Evolutionary conservation across 2,329 filamentous ascomycete genomes (phyloP).

Genomic region (Coniochaeta sp.): DNA sequence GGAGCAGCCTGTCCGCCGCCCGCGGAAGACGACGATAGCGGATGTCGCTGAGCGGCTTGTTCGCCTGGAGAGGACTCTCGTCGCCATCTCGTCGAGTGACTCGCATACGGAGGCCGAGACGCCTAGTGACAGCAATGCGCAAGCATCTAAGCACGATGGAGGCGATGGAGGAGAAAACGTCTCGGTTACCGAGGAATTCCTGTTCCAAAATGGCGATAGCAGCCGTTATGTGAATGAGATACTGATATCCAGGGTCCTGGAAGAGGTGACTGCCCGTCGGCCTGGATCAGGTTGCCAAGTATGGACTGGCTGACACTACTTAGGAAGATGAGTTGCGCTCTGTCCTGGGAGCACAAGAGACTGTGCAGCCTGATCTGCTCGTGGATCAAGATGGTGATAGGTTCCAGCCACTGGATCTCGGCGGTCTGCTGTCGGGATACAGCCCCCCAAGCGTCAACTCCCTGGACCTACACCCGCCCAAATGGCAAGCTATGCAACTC

Average conservation of each 20-base stretch:
- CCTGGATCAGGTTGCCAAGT: no score
- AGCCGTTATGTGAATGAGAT: constrained; percentile 17
- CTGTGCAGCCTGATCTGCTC: background rate
- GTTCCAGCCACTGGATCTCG: constrained; percentile 5
- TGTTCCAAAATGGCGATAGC: constrained; percentile 9
- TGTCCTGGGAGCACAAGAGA: constrained; percentile 5
- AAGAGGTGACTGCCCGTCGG: constrained; percentile 8
- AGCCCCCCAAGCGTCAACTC: background rate
- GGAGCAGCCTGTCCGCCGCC: constrained; percentile 6
- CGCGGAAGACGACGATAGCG: constrained; percentile 14
- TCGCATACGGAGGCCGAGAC: background rate
- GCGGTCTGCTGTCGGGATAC: constrained; percentile 4
- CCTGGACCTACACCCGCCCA: constrained; percentile 8
- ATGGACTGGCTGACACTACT: background rate
- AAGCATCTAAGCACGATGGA: background rate
- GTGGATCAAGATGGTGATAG: background rate
- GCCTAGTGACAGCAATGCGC: background rate
- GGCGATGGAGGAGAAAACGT: background rate
- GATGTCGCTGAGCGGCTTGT: constrained; percentile 15
- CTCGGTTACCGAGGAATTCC: constrained; percentile 7
- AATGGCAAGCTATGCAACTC: constrained; percentile 8
- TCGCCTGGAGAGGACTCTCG: constrained; percentile 14
- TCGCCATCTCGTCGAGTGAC: constrained; percentile 11
- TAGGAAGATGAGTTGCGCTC: constrained; percentile 14
- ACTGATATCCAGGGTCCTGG: constrained; percentile 13